Percentiles rank a stretch among this genome's conserved stretches.
phyloP scores from a whole-genome alignment of 441 rosid species.

The Codiaeum variegatum region DNA sequence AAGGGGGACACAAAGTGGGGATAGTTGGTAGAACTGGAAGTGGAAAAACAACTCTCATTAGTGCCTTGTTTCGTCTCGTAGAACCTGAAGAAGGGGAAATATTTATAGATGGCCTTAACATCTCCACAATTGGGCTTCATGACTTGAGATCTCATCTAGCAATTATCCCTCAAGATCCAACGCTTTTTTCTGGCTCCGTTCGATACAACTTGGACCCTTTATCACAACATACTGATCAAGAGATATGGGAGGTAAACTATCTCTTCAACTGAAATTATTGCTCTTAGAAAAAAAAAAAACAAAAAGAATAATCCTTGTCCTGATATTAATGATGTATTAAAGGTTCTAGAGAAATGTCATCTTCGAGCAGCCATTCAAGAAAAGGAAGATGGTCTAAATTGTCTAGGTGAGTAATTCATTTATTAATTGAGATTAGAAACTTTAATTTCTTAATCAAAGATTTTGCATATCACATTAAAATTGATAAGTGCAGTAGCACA shows the following conservation, averaged over 20 bases:
- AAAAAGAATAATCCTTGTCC: no score
- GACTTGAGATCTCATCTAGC: conserved; percentile 74
- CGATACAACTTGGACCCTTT: conserved; percentile 83
- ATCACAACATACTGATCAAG: conserved; percentile 56
- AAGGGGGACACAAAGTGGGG: conserved; percentile 86
- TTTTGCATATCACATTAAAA: not conserved
- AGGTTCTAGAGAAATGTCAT: conserved; percentile 91
- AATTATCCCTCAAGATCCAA: conserved; percentile 93
- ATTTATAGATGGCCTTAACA: conserved; percentile 69
- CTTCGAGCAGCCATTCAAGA: conserved; percentile 64
- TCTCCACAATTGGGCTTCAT: conserved; percentile 70
- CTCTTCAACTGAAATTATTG: not conserved
- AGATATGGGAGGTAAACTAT: conserved; percentile 80
- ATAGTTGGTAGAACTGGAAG: conserved; percentile 94
- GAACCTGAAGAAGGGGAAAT: conserved; percentile 81
- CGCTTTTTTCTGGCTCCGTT: conserved; percentile 80
- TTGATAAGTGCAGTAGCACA: conserved; percentile 47
- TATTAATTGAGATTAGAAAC: not conserved
- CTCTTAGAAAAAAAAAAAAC: no score
- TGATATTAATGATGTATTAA: not conserved
- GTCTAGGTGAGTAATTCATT: conserved; percentile 43
- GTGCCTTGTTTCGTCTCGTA: conserved; percentile 78
- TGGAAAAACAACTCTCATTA: conserved; percentile 83
- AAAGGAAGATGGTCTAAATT: conserved; percentile 59
- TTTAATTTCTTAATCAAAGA: not conserved